These are phyloP conservation scores for Volvox reticuliferus DNA, from an alignment of 139 green algal species.

Conservation along the genomic window DNA sequence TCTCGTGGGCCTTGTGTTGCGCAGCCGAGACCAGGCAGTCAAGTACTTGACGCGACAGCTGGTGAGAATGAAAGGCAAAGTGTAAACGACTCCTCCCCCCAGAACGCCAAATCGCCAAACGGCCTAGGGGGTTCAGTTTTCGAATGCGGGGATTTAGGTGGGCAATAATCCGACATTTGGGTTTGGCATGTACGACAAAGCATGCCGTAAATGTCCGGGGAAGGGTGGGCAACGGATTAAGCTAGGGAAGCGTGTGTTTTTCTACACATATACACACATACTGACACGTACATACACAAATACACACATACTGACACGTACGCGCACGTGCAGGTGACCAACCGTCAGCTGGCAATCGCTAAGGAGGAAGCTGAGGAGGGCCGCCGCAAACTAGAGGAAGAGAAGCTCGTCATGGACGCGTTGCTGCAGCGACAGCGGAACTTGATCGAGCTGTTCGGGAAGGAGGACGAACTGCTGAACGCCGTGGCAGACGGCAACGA, in stretches of 20 bases:
- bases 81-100: too few relatives aligned
- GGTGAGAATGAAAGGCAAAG: constrained; percentile 2
- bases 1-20: constrained; percentile 44
- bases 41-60: constrained; percentile 4
- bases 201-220: too few relatives aligned
- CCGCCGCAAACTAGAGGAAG: constrained; percentile 15
- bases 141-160: too few relatives aligned
- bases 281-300: background rate
- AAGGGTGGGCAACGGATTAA: too few relatives aligned
- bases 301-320: background rate
- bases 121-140: too few relatives aligned
- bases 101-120: too few relatives aligned
- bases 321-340: background rate
- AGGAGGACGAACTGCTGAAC: constrained; percentile 30
- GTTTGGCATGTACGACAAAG: too few relatives aligned
- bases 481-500: background rate
- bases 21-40: constrained; percentile 34
- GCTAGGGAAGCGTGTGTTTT: too few relatives aligned
- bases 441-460: constrained; percentile 48
- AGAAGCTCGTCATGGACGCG: constrained; percentile 56
- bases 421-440: constrained; percentile 57
- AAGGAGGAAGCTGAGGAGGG: constrained; percentile 42
- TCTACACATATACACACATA: too few relatives aligned
- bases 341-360: constrained; percentile 13
- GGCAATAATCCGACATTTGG: too few relatives aligned